Conservation (phyloP, 2,329 filamentous ascomycete genomes). For the Fusarium sulawesiense region DNA sequence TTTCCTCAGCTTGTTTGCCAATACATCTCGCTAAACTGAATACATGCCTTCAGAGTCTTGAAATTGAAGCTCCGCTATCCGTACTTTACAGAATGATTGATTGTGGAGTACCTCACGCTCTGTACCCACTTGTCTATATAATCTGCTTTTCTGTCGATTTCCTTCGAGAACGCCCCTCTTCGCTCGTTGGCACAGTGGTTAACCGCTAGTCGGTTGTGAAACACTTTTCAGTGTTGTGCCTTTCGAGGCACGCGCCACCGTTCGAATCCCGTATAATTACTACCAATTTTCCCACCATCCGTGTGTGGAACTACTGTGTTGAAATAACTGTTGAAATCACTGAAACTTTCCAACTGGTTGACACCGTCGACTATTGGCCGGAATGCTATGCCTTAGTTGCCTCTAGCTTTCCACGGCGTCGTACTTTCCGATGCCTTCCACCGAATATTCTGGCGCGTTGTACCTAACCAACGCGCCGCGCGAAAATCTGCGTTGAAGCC, state of each 20-base stretch:
- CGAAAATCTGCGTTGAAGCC: neutral
- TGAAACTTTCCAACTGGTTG: too few relatives aligned
- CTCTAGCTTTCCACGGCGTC: neutral
- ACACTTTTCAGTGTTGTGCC: neutral
- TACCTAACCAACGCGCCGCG: neutral
- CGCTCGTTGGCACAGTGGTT: slow-evolving; percentile 3
- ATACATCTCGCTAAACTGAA: neutral
- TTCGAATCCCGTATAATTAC: slow-evolving; percentile 35
- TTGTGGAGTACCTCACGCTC: neutral
- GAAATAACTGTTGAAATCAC: too few relatives aligned
- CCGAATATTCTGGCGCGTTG: neutral
- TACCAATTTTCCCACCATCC: slow-evolving; percentile 9
- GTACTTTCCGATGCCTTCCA: neutral
- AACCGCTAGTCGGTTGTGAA: neutral
- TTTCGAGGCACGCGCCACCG: neutral
- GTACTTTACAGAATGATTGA: neutral
- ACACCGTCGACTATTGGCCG: too few relatives aligned
- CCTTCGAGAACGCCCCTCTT: neutral
- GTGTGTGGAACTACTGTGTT: neutral
- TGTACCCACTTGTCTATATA: neutral
- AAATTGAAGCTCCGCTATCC: neutral
- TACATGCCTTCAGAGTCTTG: neutral
- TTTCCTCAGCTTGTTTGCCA: neutral
- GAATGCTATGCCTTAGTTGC: neutral
- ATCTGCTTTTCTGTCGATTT: rapidly evolving